These are phyloP conservation scores for Chrysosporium keratinophilum DNA, from an alignment of 2,329 filamentous ascomycete species.

Conservation along the genomic window DNA sequence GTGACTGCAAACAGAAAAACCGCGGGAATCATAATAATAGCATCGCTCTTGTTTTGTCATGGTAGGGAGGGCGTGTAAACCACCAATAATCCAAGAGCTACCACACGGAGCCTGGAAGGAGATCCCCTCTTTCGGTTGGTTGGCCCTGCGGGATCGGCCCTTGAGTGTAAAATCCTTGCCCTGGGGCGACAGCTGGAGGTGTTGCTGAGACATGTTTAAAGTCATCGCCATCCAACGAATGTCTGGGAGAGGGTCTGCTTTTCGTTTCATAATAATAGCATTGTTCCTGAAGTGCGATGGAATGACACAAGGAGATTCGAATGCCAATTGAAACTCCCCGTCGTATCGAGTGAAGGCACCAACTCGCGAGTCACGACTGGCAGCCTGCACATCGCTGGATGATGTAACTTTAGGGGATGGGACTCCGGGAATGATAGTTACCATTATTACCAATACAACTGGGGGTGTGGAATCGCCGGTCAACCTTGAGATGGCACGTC, in stretches of 20 bases:
- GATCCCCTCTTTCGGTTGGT: not conserved
- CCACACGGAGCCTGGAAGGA: not conserved
- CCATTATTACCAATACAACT: not conserved
- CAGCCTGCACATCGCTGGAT: not conserved
- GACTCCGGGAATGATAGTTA: not conserved
- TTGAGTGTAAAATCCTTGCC: slow-evolving; percentile 3
- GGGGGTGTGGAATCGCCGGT: not conserved
- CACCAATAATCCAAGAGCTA: slow-evolving; percentile 3
- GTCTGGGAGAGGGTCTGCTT: not conserved
- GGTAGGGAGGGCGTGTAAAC: not conserved
- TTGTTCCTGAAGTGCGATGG: not conserved
- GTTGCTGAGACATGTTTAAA: not conserved
- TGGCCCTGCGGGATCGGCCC: not conserved
- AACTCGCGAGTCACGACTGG: not conserved
- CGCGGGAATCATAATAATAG: not conserved
- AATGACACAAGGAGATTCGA: not conserved
- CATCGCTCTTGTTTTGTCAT: not conserved
- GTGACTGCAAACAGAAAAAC: too few species aligned
- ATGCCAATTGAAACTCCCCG: not conserved
- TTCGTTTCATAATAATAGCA: not conserved
- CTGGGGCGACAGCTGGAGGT: not conserved
- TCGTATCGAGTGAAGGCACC: not conserved
- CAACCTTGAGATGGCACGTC: not conserved
- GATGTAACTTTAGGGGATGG: not conserved
- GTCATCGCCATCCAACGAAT: slow-evolving; percentile 4